These are phyloP conservation scores for Wallemia hederae DNA, from an alignment of 1,284 basidiomycete genomes.

Conservation along the genomic window DNA sequence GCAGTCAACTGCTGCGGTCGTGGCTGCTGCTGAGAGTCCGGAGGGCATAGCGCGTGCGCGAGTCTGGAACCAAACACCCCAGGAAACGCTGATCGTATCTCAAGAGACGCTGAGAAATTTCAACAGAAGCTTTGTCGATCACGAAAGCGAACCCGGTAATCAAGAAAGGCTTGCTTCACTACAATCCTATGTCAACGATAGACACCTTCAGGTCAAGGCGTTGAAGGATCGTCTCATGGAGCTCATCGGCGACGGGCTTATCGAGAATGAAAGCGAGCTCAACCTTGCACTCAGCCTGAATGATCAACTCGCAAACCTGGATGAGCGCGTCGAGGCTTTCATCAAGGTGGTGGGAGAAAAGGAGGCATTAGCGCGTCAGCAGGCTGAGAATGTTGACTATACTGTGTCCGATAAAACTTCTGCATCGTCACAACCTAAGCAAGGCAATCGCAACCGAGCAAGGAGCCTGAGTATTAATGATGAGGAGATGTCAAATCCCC, in stretches of 20 bases:
- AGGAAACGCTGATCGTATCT: neutral
- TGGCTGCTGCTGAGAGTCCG: slow-evolving; percentile 22
- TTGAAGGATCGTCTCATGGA: neutral
- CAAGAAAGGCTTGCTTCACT: neutral
- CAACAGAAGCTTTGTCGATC: neutral
- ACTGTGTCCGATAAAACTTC: too few relatives aligned
- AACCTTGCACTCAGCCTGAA: neutral
- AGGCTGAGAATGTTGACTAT: neutral
- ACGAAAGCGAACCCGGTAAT: neutral
- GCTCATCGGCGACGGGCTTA: neutral
- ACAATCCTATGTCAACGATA: neutral
- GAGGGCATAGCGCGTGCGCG: slow-evolving; percentile 7
- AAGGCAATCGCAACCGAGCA: neutral
- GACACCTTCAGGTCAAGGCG: neutral
- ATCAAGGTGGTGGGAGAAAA: neutral
- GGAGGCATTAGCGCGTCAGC: neutral
- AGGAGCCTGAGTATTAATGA: neutral
- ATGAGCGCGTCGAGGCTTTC: neutral
- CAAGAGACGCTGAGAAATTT: neutral
- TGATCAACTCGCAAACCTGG: neutral
- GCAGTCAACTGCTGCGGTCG: slow-evolving; percentile 18
- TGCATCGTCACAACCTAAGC: neutral
- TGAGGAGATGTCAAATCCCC: neutral
- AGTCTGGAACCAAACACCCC: neutral
- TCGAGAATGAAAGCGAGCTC: neutral